These are phyloP conservation scores for Pyrus hybrid DNA, from an alignment of 331 rosid species.

Conservation along the genomic window DNA sequence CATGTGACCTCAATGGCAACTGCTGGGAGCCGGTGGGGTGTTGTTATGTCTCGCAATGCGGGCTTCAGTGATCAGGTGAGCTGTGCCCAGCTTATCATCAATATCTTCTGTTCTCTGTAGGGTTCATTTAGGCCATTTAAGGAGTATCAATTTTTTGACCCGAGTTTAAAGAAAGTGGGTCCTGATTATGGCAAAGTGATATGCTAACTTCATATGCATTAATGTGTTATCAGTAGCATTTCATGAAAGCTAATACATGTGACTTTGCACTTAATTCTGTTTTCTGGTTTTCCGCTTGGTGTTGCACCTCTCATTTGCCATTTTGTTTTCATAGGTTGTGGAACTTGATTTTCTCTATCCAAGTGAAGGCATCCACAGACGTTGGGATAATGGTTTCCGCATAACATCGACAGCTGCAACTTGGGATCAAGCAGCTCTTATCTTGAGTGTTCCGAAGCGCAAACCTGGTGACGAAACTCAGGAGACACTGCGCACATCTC, in stretches of 20 bases:
- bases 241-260: background rate
- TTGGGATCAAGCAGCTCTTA: conserved; percentile 93
- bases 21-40: conserved; percentile 95
- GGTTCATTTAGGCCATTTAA: background rate
- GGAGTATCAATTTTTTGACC: background rate
- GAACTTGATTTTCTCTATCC: conserved; percentile 98
- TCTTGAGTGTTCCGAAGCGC: conserved; percentile 85
- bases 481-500: conserved; percentile 83
- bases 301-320: background rate
- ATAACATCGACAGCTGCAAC: conserved; percentile 93
- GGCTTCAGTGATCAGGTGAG: conserved; percentile 91
- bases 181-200: background rate
- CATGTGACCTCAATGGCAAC: conserved; percentile 98
- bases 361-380: conserved; percentile 90
- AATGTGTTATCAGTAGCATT: background rate
- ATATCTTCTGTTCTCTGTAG: background rate
- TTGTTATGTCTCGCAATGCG: conserved; percentile 93
- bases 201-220: background rate
- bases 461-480: conserved; percentile 84
- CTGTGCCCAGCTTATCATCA: background rate
- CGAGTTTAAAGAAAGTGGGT: background rate
- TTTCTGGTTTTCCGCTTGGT: background rate
- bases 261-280: background rate
- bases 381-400: conserved; percentile 87
- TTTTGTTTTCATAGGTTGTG: conserved; percentile 46